Base-by-base conservation (phyloP, 1,139 yeast genomes). In the Blastobotrys indianensis region DNA sequence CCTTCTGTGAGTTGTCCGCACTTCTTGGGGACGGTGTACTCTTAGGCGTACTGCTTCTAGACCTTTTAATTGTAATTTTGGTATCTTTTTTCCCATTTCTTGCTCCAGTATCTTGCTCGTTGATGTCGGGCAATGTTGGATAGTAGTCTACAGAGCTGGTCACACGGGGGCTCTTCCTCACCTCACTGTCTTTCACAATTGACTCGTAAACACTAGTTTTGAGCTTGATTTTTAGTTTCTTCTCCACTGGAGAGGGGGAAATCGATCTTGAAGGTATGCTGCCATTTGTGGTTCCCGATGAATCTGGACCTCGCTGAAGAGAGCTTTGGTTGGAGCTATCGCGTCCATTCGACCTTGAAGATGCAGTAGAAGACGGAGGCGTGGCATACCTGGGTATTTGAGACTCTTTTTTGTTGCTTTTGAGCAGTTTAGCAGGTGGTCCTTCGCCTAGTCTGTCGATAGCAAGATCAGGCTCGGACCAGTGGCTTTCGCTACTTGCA, bases 201-300 rank as follows among this genome's bases (percentile, higher is more conserved):
- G 51, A 31, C 32, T 69, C 74, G 6, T 72, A 65, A 16, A 63
- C 48, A 3, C 52, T 49, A 1, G 80, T 74, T 46, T 65, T 63
- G 40, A 76, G 62, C 4, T 52, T 49, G 10, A 55, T 46, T 29
- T 56, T 61, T 46, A 71, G 66, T 12, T 46, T 48, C 12, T 44
- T 39, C 33, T 39, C 41, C 2, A 30, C 41, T 15, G 41, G 41
- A 11, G 41, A 28, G 8, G 41, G 32, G 2, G 15, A 8, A n/a
- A 31, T n/a, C 32, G 32, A 20, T 20, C 25, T 20, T 20, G 25
- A 20, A 20, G 4, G 25, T 4, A 20, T 20, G 25, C 25, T 20
- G 25, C 25, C 25, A 20, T 20, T 20, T 7, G 25, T 20, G 25
- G 25, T 20, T 20, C 25, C 25, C 25, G 25, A 20, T 20, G 25